Base-by-base conservation (phyloP, 2,329 filamentous ascomycete species). In the Botryotinia globosa region DNA sequence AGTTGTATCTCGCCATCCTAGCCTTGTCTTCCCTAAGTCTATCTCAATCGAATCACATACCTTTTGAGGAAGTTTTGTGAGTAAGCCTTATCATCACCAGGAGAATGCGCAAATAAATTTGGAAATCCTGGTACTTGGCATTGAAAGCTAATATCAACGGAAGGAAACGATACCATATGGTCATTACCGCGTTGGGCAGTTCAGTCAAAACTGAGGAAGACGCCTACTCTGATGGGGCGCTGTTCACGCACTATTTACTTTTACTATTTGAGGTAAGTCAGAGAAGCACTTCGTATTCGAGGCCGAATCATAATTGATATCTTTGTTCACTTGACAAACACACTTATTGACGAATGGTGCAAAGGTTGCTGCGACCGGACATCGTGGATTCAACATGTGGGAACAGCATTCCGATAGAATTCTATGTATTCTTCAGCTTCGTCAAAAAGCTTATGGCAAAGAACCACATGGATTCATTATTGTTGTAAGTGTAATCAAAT, bases 201-300 rank as follows among this genome's bases (percentile, higher is more conserved):
- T 83, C 80, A 68, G 76, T 86, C 12, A 82, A 81, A 37, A 84
- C 82, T 59, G 81, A 83, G 20, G 82, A 85, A 63, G 85, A 89
- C 75, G 80, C 88, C n/a, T 82, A 85, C 29, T 87, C 85, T 0
- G 86, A 89, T 76, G 86, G 85, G n/a, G 82, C 85, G 37, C 85
- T 89, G 73, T 82, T 88, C 42, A 85, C 86, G 2, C 87, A 89
- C 77, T 88, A 71, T 88, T 74, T 89, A 6, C 82, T 89, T 12
- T 82, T 88, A 45, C 80, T 88, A 32, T 88, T 88, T 77, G 87
- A 89, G 80, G 85, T 87, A 73, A 79, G 82, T 74, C 67, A 61
- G 20, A 74, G 45, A 37, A 12, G 44, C 20, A 29, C 2, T 58
- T 74, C 18, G 62, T 61, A 42, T 64, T 59, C 69, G 18, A 42